phyloP scores from a whole-genome alignment of 495 filamentous ascomycete species.

The Penicillium crystallinum region DNA sequence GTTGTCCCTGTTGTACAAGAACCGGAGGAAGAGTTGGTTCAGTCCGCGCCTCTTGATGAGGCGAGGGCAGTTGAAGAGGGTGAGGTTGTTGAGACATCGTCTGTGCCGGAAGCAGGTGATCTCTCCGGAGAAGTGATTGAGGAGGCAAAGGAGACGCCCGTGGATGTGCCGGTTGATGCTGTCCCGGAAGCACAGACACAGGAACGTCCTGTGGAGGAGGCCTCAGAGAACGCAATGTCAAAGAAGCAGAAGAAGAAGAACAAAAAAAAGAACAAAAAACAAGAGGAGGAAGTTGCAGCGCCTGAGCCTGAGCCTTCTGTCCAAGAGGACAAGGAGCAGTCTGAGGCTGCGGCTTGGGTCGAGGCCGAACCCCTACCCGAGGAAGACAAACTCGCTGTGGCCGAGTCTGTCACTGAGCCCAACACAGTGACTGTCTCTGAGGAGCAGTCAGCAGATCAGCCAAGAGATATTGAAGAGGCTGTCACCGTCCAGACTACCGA shows the following conservation, averaged over 20 bases:
- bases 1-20: conserved; percentile 1
- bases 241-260: conserved; percentile 24
- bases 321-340: conserved; percentile 1
- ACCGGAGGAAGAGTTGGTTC: conserved; percentile 4
- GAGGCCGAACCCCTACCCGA: conserved; percentile 1
- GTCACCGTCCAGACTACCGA: background rate
- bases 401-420: background rate
- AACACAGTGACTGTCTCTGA: background rate
- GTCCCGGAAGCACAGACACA: conserved; percentile 3
- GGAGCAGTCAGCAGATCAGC: background rate
- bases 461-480: background rate
- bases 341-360: background rate
- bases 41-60: conserved; percentile 1
- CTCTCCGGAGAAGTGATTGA: conserved; percentile 2
- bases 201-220: conserved; percentile 3
- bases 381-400: background rate
- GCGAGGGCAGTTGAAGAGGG: background rate
- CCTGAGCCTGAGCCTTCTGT: background rate
- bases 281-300: conserved; percentile 5
- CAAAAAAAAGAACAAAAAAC: conserved; percentile 17
- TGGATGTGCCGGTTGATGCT: background rate
- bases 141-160: conserved; percentile 4
- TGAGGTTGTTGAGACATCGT: background rate
- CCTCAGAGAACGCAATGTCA: background rate
- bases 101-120: conserved; percentile 13